Conservation (phyloP, 192 early-diverging fungal species). For the Dimargaris cristalligena region DNA sequence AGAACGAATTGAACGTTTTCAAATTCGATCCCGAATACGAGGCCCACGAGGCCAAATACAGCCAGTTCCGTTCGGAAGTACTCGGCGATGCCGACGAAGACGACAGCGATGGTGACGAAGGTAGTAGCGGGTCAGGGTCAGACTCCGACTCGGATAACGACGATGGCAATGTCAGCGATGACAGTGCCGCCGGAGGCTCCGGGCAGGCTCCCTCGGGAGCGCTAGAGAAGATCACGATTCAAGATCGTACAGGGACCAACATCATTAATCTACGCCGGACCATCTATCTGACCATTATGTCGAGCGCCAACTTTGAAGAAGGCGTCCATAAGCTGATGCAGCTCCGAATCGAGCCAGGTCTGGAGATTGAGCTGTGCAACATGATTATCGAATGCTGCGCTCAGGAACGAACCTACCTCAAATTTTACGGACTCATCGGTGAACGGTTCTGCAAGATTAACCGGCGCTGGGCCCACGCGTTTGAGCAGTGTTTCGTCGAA, state of each 20-base stretch:
- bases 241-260: conserved; percentile 81
- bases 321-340: conserved; percentile 88
- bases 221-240: conserved; percentile 38
- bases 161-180: too few species aligned
- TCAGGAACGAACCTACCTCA: conserved; percentile 88
- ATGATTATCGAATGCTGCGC: conserved; percentile 97
- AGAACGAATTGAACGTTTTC: conserved; percentile 78
- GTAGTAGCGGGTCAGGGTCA: conserved; percentile 34
- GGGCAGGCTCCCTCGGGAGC: neutral
- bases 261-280: conserved; percentile 68
- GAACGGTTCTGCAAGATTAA: conserved; percentile 84
- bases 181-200: too few species aligned
- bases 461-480: conserved; percentile 58
- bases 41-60: conserved; percentile 73
- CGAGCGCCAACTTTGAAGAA: conserved; percentile 87
- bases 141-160: conserved; percentile 18
- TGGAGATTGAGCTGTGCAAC: conserved; percentile 82
- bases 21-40: conserved; percentile 59
- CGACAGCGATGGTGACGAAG: conserved; percentile 23
- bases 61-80: conserved; percentile 63
- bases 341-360: conserved; percentile 61
- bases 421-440: conserved; percentile 82
- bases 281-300: conserved; percentile 96
- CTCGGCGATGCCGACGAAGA: conserved; percentile 55
- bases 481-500: conserved; percentile 58